A percentile compares a stretch with the other conserved stretches of the same genome.
phyloP scores from a whole-genome alignment of 140 eudicot genomes.

The Cichorium intybus region DNA sequence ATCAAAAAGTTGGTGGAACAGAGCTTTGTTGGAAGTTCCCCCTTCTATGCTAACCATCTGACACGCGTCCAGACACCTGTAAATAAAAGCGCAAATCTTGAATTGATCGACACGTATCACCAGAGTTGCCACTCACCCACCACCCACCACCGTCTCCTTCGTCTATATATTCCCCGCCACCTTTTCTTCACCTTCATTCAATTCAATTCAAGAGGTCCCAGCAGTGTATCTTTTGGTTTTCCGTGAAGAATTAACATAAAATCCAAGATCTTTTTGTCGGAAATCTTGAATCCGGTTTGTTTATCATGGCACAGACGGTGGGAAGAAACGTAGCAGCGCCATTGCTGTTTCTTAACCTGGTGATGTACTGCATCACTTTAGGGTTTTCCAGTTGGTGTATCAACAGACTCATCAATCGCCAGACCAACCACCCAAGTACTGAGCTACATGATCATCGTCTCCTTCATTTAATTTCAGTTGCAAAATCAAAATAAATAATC shows the following conservation, averaged over 20 bases:
- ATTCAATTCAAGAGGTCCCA: background rate
- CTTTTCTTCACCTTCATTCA: background rate
- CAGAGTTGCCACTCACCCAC: constrained; percentile 27
- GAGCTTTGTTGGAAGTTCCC: background rate
- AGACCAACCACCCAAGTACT: constrained; percentile 87
- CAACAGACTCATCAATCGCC: constrained; percentile 57
- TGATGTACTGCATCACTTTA: constrained; percentile 63
- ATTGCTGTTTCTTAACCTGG: constrained; percentile 75
- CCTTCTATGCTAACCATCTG: background rate
- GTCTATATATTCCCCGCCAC: constrained; percentile 20
- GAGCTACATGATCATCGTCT: background rate
- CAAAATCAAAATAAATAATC: background rate
- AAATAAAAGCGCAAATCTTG: constrained; percentile 6
- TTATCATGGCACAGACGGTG: constrained; percentile 60
- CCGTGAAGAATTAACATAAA: constrained; percentile 15
- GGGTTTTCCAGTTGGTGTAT: constrained; percentile 90
- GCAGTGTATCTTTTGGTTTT: background rate
- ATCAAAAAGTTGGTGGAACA: constrained; percentile 8
- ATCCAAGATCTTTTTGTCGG: background rate
- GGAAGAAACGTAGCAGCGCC: constrained; percentile 92
- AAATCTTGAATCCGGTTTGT: background rate
- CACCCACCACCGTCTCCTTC: constrained; percentile 21
- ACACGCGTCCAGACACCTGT: constrained; percentile 38
- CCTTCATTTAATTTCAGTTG: background rate
- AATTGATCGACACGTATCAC: constrained; percentile 28